A percentile compares a stretch with the other conserved stretches of the same genome.
Conservation (phyloP, 1,139 yeast genomes). For the Saccharomyces hybrid region DNA sequence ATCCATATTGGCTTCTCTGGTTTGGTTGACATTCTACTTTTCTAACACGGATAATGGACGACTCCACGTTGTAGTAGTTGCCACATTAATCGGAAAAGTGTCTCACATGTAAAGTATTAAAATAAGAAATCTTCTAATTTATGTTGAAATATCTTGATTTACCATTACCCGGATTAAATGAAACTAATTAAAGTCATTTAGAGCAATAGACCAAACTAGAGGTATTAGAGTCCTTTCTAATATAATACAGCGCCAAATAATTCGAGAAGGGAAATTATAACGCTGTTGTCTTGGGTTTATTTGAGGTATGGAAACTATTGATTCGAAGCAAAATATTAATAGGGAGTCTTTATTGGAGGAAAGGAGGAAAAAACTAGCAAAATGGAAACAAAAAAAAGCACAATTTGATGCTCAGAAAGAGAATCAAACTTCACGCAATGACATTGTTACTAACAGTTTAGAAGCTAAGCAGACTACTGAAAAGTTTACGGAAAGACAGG, state of each 20-base stretch:
- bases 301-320: conserved; percentile 1
- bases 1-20: conserved; percentile 34
- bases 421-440: conserved; percentile 4
- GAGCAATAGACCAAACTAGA: neutral
- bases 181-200: neutral
- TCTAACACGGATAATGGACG: neutral
- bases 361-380: conserved; percentile 32
- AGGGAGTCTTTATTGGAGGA: conserved; percentile 15
- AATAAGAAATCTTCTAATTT: neutral
- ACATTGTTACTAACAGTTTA: conserved; percentile 12
- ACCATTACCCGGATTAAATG: neutral
- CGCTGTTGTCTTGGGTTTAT: neutral
- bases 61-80: neutral
- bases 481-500: conserved; percentile 17
- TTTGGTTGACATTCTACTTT: conserved; percentile 10
- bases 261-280: neutral
- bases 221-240: too few relatives aligned
- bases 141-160: neutral
- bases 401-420: conserved; percentile 20
- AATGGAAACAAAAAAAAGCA: conserved; percentile 34
- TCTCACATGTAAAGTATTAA: neutral
- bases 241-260: neutral
- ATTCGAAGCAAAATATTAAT: neutral
- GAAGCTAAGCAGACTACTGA: conserved; percentile 5
- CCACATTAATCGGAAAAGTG: neutral